Evolutionary conservation across 805 yeast genomes (phyloP).

Genomic region (Sugiyamaella valdiviana): DNA sequence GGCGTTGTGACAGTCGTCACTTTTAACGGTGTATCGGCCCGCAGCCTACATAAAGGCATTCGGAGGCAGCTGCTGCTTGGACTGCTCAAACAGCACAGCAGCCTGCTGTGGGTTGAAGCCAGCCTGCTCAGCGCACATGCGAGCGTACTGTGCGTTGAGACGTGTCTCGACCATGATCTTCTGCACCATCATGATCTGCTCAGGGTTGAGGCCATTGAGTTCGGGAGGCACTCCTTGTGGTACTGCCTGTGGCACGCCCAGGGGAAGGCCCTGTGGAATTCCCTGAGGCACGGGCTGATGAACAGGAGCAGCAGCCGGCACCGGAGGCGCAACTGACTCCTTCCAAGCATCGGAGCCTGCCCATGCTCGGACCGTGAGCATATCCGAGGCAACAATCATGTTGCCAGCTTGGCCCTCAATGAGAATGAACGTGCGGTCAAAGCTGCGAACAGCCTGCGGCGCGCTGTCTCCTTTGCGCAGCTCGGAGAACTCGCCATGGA

Average conservation of each 20-base stretch:
- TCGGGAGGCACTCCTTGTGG: constrained; percentile 17
- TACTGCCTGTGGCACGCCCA: constrained; percentile 14
- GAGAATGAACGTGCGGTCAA: constrained; percentile 78
- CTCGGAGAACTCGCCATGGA: constrained; percentile 86
- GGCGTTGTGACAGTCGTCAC: background rate
- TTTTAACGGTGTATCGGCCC: background rate
- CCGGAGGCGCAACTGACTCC: too few species aligned
- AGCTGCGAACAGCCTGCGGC: constrained; percentile 49
- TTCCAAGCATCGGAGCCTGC: constrained; percentile 55
- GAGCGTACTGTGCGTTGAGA: constrained; percentile 69
- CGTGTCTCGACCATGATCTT: constrained; percentile 67
- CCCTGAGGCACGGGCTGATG: too few species aligned
- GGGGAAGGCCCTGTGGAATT: constrained; percentile 7
- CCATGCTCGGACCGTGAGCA: constrained; percentile 59
- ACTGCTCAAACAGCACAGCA: constrained; percentile 60
- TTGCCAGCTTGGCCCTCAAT: constrained; percentile 63
- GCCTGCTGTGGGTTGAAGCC: constrained; percentile 74
- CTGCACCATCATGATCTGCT: constrained; percentile 58
- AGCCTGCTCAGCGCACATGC: constrained; percentile 82
- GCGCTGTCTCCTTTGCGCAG: constrained; percentile 11
- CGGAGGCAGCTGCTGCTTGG: constrained; percentile 53
- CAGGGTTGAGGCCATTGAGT: constrained; percentile 38
- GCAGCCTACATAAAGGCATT: constrained; percentile 40
- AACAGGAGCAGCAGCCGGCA: constrained; percentile 4
- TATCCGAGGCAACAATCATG: constrained; percentile 82